Conservation (phyloP, 2,329 filamentous ascomycete genomes). For the Alternaria metachromatica region DNA sequence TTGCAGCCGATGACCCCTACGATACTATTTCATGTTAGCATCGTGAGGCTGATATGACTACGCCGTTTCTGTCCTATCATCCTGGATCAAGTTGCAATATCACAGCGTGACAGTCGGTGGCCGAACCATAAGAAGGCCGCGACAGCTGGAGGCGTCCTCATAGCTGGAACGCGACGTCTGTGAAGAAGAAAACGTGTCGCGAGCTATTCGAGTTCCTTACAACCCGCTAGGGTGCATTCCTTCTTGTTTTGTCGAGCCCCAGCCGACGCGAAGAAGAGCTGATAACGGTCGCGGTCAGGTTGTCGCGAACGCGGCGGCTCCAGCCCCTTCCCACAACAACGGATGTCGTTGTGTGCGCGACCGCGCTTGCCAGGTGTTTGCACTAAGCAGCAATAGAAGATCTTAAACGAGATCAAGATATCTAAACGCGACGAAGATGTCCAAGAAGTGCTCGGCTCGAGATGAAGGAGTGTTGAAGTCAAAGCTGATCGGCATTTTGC, state of each 20-base stretch:
- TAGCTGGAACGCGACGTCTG: not conserved
- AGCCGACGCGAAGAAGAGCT: not conserved
- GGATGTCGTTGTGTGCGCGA: not conserved
- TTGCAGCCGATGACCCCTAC: not conserved
- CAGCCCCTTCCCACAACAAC: not conserved
- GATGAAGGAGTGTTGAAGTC: not conserved
- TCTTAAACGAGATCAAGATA: not conserved
- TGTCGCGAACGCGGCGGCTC: not conserved
- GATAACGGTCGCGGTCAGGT: not conserved
- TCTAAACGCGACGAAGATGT: not conserved
- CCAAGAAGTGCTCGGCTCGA: not conserved
- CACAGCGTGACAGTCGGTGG: not conserved
- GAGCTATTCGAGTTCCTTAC: not conserved
- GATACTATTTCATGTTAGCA: not conserved
- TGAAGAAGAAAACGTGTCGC: not conserved
- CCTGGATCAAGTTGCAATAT: not conserved
- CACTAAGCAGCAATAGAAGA: not conserved
- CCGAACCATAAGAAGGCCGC: not conserved
- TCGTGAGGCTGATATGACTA: not conserved
- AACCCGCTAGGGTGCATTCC: not conserved
- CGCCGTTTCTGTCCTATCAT: not conserved
- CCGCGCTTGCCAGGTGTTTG: not conserved
- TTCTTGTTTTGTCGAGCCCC: not conserved
- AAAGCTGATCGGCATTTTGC: not conserved
- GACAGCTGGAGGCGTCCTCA: not conserved